A percentile compares a stretch with the other conserved stretches of the same genome.
Evolutionary conservation across 345 rosid genomes (phyloP).

Genomic region (Raphanus sativus): DNA sequence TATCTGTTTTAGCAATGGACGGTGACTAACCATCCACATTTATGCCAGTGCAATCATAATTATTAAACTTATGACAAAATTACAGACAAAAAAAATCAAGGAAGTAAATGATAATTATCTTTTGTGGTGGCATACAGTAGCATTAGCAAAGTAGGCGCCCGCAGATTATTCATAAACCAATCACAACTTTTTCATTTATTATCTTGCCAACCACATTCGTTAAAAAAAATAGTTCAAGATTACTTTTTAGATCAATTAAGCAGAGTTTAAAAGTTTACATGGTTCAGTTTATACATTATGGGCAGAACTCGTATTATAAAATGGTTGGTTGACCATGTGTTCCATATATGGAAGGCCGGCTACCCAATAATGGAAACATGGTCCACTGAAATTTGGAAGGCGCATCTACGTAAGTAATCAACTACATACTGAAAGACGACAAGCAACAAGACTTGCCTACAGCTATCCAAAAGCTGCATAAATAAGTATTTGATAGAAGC

Average conservation of each 20-base stretch:
- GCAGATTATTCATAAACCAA: neutral
- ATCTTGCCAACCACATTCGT: neutral
- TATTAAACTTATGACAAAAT: neutral
- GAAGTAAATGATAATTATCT: neutral
- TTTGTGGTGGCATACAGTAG: neutral
- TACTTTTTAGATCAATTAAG: neutral
- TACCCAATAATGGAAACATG: neutral
- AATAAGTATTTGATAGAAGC: neutral
- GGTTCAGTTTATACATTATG: neutral
- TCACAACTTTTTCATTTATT: neutral
- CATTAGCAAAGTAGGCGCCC: neutral
- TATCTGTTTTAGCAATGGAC: slow-evolving; percentile 10
- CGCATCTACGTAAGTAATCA: neutral
- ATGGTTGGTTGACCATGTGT: neutral
- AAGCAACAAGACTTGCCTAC: neutral
- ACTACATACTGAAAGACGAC: neutral
- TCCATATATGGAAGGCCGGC: neutral
- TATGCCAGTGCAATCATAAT: neutral
- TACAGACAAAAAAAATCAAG: neutral
- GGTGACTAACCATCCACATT: slow-evolving; percentile 7
- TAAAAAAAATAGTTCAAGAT: neutral
- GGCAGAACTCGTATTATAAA: neutral
- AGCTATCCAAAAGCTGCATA: neutral
- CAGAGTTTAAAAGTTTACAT: neutral
- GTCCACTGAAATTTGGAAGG: neutral